phyloP scores from a whole-genome alignment of 108 stramenopile genomes.

The Pseudonitzschia multistriata region DNA sequence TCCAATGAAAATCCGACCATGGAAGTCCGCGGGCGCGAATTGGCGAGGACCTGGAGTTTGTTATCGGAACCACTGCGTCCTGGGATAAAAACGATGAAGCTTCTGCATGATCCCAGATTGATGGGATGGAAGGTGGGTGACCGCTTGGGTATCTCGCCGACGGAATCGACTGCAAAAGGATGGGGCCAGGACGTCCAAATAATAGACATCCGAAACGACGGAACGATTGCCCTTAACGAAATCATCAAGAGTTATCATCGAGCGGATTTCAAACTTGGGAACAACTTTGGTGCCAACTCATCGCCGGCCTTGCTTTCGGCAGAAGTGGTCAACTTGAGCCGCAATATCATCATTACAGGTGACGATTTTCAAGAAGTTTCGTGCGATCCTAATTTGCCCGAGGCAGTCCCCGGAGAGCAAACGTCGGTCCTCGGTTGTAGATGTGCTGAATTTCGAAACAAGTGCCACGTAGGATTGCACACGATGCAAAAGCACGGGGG shows the following conservation, averaged over 20 bases:
- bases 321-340: constrained; percentile 54
- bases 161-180: constrained; percentile 34
- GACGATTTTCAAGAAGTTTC: constrained; percentile 52
- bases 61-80: constrained; percentile 29
- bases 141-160: constrained; percentile 56
- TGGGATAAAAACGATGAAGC: constrained; percentile 31
- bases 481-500: constrained; percentile 22
- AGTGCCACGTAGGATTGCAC: constrained; percentile 58
- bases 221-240: constrained; percentile 33
- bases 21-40: constrained; percentile 25
- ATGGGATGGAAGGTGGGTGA: constrained; percentile 66
- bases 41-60: constrained; percentile 53
- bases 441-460: constrained; percentile 40
- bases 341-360: constrained; percentile 58
- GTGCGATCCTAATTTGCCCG: constrained; percentile 45
- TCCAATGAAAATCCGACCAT: constrained; percentile 28
- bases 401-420: constrained; percentile 39
- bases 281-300: constrained; percentile 1
- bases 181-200: constrained; percentile 49
- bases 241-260: constrained; percentile 30
- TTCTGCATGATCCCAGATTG: constrained; percentile 48
- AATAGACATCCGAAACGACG: constrained; percentile 31
- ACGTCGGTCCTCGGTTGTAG: constrained; percentile 26
- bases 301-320: constrained; percentile 38
- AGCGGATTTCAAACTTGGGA: constrained; percentile 33